Evolutionary conservation across 2,329 filamentous ascomycete species (phyloP).

Genomic region (Aspergillus sp.): DNA sequence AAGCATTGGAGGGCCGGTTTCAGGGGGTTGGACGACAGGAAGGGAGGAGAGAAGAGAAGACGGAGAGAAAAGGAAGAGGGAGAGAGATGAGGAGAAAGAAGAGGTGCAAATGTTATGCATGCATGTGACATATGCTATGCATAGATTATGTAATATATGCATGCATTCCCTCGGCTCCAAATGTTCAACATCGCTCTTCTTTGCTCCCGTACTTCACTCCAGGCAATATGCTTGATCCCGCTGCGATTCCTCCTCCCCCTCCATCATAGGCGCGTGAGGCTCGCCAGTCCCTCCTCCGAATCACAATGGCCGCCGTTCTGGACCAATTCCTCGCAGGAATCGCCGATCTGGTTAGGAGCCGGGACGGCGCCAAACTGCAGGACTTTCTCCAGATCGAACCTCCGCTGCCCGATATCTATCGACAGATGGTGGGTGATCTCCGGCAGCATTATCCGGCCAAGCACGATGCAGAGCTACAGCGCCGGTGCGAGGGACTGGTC

Average conservation of each 20-base stretch:
- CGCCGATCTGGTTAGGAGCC: slow-evolving; percentile 50
- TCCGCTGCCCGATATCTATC: slow-evolving; percentile 57
- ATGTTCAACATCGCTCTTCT: too few relatives aligned
- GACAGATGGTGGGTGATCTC: slow-evolving; percentile 58
- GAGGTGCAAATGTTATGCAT: not conserved
- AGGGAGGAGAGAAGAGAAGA: not conserved
- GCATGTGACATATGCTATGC: not conserved
- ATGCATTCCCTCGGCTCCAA: not conserved
- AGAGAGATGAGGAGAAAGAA: not conserved
- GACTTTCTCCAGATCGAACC: slow-evolving; percentile 68
- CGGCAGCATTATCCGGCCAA: slow-evolving; percentile 47
- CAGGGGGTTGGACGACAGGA: not conserved
- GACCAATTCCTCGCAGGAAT: slow-evolving; percentile 60
- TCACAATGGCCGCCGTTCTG: slow-evolving; percentile 39
- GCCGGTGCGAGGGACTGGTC: slow-evolving; percentile 54
- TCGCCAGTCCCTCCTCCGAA: not conserved
- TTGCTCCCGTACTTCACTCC: too few relatives aligned
- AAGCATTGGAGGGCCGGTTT: not conserved
- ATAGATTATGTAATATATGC: not conserved
- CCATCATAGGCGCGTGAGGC: not conserved
- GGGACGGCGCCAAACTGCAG: slow-evolving; percentile 57
- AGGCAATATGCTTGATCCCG: not conserved
- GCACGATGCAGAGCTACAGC: slow-evolving; percentile 47
- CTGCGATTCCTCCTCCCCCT: not conserved
- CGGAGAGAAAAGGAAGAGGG: not conserved